These are phyloP conservation scores for Nitzschia sp. DNA, from an alignment of 108 stramenopile genomes.

Conservation along the genomic window DNA sequence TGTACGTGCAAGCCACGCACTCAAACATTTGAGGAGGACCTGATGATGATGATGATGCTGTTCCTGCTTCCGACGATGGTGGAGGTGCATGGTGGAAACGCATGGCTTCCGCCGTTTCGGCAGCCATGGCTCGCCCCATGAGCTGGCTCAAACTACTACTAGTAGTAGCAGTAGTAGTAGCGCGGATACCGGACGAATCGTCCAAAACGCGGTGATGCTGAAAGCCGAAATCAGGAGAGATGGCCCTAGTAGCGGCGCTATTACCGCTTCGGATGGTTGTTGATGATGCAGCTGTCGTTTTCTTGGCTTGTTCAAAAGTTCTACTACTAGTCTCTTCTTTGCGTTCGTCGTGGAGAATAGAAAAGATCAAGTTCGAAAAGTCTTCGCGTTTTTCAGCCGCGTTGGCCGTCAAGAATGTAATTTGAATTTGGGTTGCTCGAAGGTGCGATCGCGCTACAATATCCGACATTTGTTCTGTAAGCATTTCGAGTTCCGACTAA, in stretches of 20 bases:
- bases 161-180: too few species aligned
- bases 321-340: conserved; percentile 7
- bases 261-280: neutral
- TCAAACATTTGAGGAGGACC: too few species aligned
- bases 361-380: conserved; percentile 45
- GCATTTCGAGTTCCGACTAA: conserved; percentile 59
- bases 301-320: too few species aligned
- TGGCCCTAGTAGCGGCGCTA: neutral
- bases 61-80: too few species aligned
- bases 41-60: too few species aligned
- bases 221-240: neutral
- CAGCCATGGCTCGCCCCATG: neutral
- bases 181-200: neutral
- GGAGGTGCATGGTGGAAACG: neutral
- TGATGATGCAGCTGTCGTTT: too few species aligned
- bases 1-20: conserved; percentile 42
- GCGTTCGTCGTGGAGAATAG: conserved; percentile 41
- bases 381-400: conserved; percentile 49
- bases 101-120: neutral
- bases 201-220: neutral
- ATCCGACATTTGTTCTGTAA: conserved; percentile 66
- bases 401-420: conserved; percentile 45
- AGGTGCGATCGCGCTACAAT: conserved; percentile 62
- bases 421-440: conserved; percentile 56
- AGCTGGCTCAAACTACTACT: neutral